Evolutionary conservation across 1,139 yeast species (phyloP).

Genomic region (Candida anutae): DNA sequence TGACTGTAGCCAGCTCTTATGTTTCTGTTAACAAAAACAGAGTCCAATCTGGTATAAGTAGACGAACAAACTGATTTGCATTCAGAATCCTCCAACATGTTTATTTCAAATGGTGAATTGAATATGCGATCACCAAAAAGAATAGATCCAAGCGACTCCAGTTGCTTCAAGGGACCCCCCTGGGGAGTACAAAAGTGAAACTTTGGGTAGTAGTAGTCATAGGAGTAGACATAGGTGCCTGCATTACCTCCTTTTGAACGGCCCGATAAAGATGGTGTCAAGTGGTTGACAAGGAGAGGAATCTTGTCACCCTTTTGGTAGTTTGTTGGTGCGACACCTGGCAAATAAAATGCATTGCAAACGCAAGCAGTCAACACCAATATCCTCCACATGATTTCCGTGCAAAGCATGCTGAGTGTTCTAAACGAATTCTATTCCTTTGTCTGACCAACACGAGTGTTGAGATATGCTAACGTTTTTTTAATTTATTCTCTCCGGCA

Average conservation of each 20-base stretch:
- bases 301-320: slow-evolving; percentile 65
- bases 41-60: slow-evolving; percentile 55
- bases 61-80: slow-evolving; percentile 61
- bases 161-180: slow-evolving; percentile 63
- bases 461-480: too few species aligned
- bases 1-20: slow-evolving; percentile 78
- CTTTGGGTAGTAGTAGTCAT: slow-evolving; percentile 78
- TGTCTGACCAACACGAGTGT: too few species aligned
- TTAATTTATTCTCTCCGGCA: too few species aligned
- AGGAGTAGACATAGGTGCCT: slow-evolving; percentile 58
- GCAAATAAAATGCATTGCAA: slow-evolving; percentile 65
- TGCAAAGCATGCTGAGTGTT: too few species aligned
- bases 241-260: slow-evolving; percentile 22
- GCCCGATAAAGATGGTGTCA: slow-evolving; percentile 70
- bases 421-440: too few species aligned
- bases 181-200: slow-evolving; percentile 80
- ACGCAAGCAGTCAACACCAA: too few species aligned
- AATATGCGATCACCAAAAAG: slow-evolving; percentile 93
- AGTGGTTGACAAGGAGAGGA: slow-evolving; percentile 78
- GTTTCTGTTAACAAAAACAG: slow-evolving; percentile 66
- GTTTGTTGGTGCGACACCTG: slow-evolving; percentile 93
- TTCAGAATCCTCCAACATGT: slow-evolving; percentile 63
- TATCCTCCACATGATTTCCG: too few species aligned
- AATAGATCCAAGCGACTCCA: slow-evolving; percentile 88
- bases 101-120: slow-evolving; percentile 79